Base-by-base conservation (phyloP, 1,284 basidiomycete species). In the Afroboletus lepidellus region DNA sequence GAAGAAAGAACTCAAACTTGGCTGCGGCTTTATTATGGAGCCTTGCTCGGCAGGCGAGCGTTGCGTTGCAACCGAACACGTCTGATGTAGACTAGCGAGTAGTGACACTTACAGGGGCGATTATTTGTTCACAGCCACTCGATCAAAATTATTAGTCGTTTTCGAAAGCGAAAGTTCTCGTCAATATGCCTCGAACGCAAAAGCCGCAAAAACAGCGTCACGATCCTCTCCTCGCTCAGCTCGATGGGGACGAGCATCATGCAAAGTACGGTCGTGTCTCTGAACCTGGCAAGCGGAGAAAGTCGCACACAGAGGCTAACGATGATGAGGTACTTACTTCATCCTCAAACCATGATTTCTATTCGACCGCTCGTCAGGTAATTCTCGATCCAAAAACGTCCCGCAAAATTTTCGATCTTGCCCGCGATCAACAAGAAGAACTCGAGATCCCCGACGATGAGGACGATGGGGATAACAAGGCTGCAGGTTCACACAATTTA, bases 341-440 rank as follows among this genome's bases (percentile, higher is more conserved):
- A n/a, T 42, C 45, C 13, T 23, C 32, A 8, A 34, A 24, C 37
- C 16, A 42, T 33, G 18, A 29, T 30, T 18, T 15, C 41, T 55
- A 27, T 13, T 23, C 13, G 60, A 42, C 32, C n/a, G 30, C 8
- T 8, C 25, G 41, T n/a, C 50, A 94, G 91, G 77, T 74, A 41
- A 85, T 86, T 11, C 74, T 96, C 56, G 92, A 95, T 67, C 83
- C 90, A 6, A 92, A 92, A 71, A 89, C 88, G 18, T 97, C 93
- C 1, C 79, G 82, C 57, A 90, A 87, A 63, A 98, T 99, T 54
- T 89, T 99, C 61, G 87, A 94, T 64, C 83, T 99, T 51, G 96
- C 96, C 12, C 81, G 85, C 62, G 88, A 92, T 61, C 97, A 99
- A 72, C 95, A 98, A 72, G 87, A 94, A 65, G 97, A 99, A 69